Evolutionary conservation across 208 protist genomes (phyloP), one percentile per base, ranked within the genome.

Genomic region (Trichomonas tenax): DNA sequence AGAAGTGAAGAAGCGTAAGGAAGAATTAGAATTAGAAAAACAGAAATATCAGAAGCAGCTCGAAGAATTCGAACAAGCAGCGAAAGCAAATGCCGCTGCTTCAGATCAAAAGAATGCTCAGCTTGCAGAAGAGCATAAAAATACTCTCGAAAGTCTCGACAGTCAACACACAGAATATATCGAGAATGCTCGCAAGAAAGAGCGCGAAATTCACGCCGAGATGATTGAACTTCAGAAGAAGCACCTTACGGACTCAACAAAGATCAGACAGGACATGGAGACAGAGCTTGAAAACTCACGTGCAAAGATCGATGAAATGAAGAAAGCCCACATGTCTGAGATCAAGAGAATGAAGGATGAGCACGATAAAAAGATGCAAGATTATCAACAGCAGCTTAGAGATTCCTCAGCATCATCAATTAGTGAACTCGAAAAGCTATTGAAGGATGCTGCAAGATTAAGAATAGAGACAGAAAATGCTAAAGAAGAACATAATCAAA

Each of bases 211-310:
- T 11, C 86, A 93, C 45, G 44, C 17, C 11, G 44, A 93, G 26
- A 93, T 93, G 86, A 93, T 93, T 38, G 86, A 93, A 38, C n/a
- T 93, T 40, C 86, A 93, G 31, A 48, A 93, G 31, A 93, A 93
- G 46, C 86, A 93, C 46, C 36, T 93, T 6, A 8, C 41, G 4
- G 86, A 93, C n/a, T 38, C 45, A 17, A 93, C 44, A 17, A 48
- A 40, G 46, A 93, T 93, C 26, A 48, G 86, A 51, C 44, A 34
- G 15, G 44, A 58, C 14, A 93, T 93, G 86, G 86, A 93, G 38
- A 0, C 9, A 23, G 44, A 93, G 46, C 17, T 93, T 0, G 86
- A 93, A 51, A 34, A 93, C 36, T 44, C n/a, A 26, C 44, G 44
- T 38, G 0, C 15, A 8, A 38, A 34, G 4, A 93, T 51, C 21